Evolutionary conservation across 1,284 basidiomycete genomes (phyloP).

Genomic region (Austroboletus novae-zelandiae): DNA sequence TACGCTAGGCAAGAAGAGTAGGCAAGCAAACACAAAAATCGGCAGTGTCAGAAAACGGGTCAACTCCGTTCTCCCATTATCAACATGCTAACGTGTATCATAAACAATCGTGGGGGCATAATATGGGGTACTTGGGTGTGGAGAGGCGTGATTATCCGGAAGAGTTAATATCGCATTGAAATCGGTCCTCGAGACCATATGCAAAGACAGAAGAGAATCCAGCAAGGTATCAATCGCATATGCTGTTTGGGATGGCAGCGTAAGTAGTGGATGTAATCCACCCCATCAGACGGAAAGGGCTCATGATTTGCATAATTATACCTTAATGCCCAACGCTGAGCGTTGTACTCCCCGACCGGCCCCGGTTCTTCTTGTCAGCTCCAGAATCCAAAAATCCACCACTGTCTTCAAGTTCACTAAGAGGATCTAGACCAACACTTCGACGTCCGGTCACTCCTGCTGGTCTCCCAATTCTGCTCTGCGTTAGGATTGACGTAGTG

Average conservation of each 20-base stretch:
- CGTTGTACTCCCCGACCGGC: constrained; percentile 37
- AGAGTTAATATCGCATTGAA: constrained; percentile 11
- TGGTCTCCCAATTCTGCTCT: constrained; percentile 68
- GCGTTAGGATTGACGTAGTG: constrained; percentile 36
- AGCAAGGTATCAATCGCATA: constrained; percentile 11
- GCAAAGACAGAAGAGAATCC: constrained; percentile 9
- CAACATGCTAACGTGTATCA: constrained; percentile 22
- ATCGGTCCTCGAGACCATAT: constrained; percentile 24
- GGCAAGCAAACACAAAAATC: constrained; percentile 11
- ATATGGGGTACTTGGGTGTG: constrained; percentile 3
- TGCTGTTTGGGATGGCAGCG: constrained; percentile 12
- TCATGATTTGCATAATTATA: constrained; percentile 14
- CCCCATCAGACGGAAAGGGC: constrained; percentile 8
- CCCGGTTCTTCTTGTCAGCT: constrained; percentile 21
- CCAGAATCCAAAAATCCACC: constrained; percentile 17
- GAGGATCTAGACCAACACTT: constrained; percentile 38
- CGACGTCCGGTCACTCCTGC: constrained; percentile 42
- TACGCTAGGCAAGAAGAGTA: constrained; percentile 16
- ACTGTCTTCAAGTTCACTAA: constrained; percentile 27
- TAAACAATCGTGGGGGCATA: constrained; percentile 23
- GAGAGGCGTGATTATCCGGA: constrained; percentile 9
- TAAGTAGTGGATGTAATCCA: constrained; percentile 13
- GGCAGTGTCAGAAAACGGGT: constrained; percentile 6
- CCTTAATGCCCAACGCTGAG: constrained; percentile 21
- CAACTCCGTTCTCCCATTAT: constrained; percentile 17